Evolutionary conservation across 805 yeast genomes (phyloP).

Genomic region (Millerozyma miso): DNA sequence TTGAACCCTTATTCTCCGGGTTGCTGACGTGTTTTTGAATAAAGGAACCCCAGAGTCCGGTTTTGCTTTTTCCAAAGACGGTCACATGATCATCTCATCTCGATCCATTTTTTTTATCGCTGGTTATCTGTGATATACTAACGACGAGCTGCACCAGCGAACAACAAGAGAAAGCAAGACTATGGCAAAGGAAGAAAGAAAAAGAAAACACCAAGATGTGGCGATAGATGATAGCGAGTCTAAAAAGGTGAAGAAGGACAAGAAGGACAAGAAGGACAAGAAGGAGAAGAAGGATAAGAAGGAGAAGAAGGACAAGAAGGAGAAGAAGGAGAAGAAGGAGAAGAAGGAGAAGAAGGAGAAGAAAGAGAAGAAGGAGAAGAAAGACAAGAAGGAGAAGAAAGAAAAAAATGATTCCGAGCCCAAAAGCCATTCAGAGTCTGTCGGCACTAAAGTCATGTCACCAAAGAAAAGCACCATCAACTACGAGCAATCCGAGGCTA

Average conservation of each 20-base stretch:
- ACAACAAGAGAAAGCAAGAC: too few relatives aligned
- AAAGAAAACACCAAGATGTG: conserved; percentile 17
- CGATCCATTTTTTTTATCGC: conserved; percentile 5
- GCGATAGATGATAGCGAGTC: conserved; percentile 36
- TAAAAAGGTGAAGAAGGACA: conserved; percentile 31
- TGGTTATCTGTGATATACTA: background rate
- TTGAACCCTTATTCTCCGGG: background rate
- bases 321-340: conserved; percentile 17
- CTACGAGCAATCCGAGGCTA: conserved; percentile 37
- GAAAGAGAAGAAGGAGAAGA: conserved; percentile 27
- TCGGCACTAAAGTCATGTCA: too few relatives aligned
- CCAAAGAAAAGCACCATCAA: background rate
- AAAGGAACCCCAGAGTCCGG: background rate
- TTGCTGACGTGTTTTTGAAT: background rate
- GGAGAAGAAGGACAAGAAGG: conserved; percentile 18
- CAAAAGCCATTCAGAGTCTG: too few relatives aligned
- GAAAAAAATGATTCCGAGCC: too few relatives aligned
- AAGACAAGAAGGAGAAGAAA: conserved; percentile 16
- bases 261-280: conserved; percentile 26
- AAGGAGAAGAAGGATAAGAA: conserved; percentile 18
- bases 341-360: conserved; percentile 14
- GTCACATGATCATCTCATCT: conserved; percentile 2
- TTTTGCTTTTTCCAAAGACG: background rate
- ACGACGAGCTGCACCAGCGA: conserved; percentile 6
- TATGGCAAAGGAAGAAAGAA: conserved; percentile 17